Percentiles rank a stretch among this genome's conserved stretches.
Conservation (phyloP, 495 filamentous ascomycete species). For the Pyrenula massariospora region DNA sequence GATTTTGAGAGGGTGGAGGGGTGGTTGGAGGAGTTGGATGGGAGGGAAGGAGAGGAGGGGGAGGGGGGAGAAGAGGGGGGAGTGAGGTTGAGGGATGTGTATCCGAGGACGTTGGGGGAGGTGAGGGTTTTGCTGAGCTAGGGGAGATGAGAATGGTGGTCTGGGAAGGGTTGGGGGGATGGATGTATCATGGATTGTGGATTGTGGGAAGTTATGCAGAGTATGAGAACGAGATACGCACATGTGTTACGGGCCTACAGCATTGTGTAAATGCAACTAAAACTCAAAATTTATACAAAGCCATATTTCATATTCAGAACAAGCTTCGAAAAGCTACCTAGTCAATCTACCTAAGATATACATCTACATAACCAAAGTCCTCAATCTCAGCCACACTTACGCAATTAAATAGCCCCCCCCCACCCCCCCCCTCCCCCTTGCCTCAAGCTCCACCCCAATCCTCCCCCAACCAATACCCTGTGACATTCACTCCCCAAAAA, state of each 20-base stretch:
- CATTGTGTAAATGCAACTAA: too few relatives aligned
- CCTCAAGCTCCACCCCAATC: not conserved
- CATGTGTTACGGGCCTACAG: too few relatives aligned
- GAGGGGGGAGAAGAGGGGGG: slow-evolving; percentile 14
- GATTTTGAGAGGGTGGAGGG: slow-evolving; percentile 87
- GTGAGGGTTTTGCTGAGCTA: slow-evolving; percentile 65
- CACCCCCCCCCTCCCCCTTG: not conserved
- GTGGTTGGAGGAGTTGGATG: slow-evolving; percentile 47
- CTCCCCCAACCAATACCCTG: not conserved
- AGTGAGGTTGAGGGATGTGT: slow-evolving; percentile 48
- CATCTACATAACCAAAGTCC: too few relatives aligned
- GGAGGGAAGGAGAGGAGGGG: slow-evolving; percentile 18
- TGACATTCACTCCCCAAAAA: slow-evolving; percentile 51
- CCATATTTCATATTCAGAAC: too few relatives aligned
- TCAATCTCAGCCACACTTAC: not conserved
- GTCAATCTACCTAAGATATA: too few relatives aligned
- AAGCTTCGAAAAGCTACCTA: too few relatives aligned
- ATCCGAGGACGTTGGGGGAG: slow-evolving; percentile 76
- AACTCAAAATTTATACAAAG: too few relatives aligned
- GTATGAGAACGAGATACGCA: too few relatives aligned
- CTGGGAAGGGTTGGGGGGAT: too few relatives aligned
- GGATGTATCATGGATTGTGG: too few relatives aligned
- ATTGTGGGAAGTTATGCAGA: too few relatives aligned
- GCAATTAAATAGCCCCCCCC: not conserved
- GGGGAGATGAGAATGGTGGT: too few relatives aligned